Evolutionary conservation across 176 grass and related monocot species (phyloP), one percentile per base, ranked within the genome.

Genomic region (Thinopyrum elongatum): DNA sequence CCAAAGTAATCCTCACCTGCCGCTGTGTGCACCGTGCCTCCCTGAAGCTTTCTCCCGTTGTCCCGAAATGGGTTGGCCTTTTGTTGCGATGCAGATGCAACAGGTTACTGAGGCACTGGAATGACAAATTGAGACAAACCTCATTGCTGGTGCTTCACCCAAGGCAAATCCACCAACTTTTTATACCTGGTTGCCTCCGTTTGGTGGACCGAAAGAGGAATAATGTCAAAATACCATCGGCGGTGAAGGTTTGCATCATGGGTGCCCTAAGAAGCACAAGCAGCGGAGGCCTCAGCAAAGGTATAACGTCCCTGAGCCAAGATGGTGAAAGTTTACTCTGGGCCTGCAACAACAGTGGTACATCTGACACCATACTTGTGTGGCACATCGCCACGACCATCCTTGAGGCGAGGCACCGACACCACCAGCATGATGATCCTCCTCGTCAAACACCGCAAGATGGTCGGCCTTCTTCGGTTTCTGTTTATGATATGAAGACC

Each of bases 1-100:
- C 38, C 1, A 84, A 84, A 84, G 70, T 84, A 47, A 1, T 26
- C 13, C 17, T 85, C 15, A 26, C 34, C 0, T 77, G 28, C 8
- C 12, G 3, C 41, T 51, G 6, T 26, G 21, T 53, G 2, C 74
- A 63, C 27, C 15, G 3, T 9, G 19, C 28, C 27, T 65, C 71
- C 16, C 26, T 29, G 4, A 2, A 0, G 3, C 0, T 35, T 65
- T 65, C 19, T 34, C 19, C 15, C 0, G 0, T 39, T 0, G 5
- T 65, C 12, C 2, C 16, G 0, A 53, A 53, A 51, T 66, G 39
- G 58, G 8, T 27, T 35, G 12, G 0, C 7, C 0, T 1, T 62
- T 3, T 53, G 27, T 65, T 84, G 29, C 3, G 0, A 2, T 26
- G 39, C 29, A 76, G 22, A 33, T 53, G 39, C 21, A 49, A 77